A percentile compares a stretch with the other conserved stretches of the same genome.
phyloP scores from a whole-genome alignment of 2,329 filamentous ascomycete genomes.

The Nothopassalora personata region DNA sequence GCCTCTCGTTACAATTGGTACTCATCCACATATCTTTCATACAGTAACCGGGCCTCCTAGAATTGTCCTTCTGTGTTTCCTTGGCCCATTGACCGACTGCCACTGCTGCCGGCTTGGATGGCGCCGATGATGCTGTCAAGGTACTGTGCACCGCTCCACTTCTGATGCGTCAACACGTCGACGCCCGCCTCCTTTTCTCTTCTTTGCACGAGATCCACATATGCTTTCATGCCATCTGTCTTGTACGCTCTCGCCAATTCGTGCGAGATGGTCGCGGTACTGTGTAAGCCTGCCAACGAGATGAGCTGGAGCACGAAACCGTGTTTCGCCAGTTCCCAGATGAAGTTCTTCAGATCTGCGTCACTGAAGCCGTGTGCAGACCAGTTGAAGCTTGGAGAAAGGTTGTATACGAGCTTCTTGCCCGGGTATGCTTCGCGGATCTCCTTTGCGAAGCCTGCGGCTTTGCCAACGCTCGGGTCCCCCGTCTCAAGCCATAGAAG shows the following conservation, averaged over 20 bases:
- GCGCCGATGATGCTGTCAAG: constrained; percentile 86
- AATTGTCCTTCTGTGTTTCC: constrained; percentile 73
- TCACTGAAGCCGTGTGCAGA: constrained; percentile 88
- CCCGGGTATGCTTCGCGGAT: constrained; percentile 66
- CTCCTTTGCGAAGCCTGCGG: constrained; percentile 66
- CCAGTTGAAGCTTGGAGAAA: constrained; percentile 98
- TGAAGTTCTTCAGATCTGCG: constrained; percentile 77
- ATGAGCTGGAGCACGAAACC: constrained; percentile 66
- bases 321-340: constrained; percentile 91
- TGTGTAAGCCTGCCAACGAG: constrained; percentile 59
- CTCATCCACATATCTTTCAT: background rate
- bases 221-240: constrained; percentile 90
- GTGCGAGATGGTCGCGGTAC: constrained; percentile 58
- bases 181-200: constrained; percentile 86
- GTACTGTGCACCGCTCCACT: constrained; percentile 70
- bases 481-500: constrained; percentile 97
- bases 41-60: constrained; percentile 17
- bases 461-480: constrained; percentile 75
- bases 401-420: constrained; percentile 94
- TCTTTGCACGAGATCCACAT: constrained; percentile 87
- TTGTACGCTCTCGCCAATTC: constrained; percentile 81
- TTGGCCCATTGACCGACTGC: constrained; percentile 88
- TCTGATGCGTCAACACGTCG: constrained; percentile 92
- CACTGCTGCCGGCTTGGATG: constrained; percentile 85
- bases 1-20: background rate